Percentiles rank a stretch among this genome's conserved stretches.
These are phyloP conservation scores for Penicillium sp. DNA, from an alignment of 2,329 filamentous ascomycete species.

Conservation along the genomic window DNA sequence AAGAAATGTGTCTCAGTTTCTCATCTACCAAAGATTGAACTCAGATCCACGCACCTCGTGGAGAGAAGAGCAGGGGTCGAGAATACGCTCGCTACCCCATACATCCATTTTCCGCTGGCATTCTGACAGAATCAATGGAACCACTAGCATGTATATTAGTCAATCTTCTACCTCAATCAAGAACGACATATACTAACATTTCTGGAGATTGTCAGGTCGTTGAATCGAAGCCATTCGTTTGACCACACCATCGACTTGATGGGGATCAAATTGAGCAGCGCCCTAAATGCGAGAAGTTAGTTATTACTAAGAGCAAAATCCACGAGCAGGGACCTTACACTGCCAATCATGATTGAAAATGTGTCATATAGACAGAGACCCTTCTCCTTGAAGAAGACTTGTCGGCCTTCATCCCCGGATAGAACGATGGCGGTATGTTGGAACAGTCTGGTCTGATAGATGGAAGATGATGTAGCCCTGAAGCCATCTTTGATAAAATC, in stretches of 20 bases:
- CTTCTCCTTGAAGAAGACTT: conserved; percentile 7
- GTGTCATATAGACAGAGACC: conserved; percentile 2
- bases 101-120: conserved; percentile 3
- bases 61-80: conserved; percentile 11
- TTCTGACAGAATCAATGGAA: conserved; percentile 5
- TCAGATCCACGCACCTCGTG: conserved; percentile 2
- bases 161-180: neutral
- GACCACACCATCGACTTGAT: conserved; percentile 3
- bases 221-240: conserved; percentile 4
- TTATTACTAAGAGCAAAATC: neutral
- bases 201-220: neutral
- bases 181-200: neutral
- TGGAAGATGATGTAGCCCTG: neutral
- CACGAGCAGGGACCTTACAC: neutral
- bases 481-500: conserved; percentile 1
- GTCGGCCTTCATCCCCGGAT: conserved; percentile 7
- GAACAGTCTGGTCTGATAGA: conserved; percentile 6
- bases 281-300: neutral
- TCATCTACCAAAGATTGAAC: no score
- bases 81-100: conserved; percentile 1
- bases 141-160: conserved; percentile 4
- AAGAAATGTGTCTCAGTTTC: neutral
- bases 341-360: conserved; percentile 4
- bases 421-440: conserved; percentile 1
- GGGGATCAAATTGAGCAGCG: neutral